Evolutionary conservation across 371 early-diverging fungal genomes (phyloP), one percentile per base, ranked within the genome.

Genomic region (Rhizopus delemar): DNA sequence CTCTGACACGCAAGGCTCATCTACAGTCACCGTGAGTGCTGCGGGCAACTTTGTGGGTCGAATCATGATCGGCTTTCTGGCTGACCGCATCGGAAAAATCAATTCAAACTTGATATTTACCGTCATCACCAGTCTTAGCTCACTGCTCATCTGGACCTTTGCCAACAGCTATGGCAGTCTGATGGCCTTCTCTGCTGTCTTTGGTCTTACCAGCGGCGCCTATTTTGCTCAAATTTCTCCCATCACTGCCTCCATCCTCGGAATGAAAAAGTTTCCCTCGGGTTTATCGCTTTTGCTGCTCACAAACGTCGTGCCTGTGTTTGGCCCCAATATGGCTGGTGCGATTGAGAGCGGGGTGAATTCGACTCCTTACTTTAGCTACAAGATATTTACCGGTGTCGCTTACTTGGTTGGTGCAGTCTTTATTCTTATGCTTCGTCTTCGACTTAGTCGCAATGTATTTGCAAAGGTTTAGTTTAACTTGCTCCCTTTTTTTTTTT

Each of bases 41-140:
- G 84, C 77, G 5, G 71, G 74, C 33, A 86, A 85, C 35, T 83
- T 81, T 31, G 51, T 82, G n/a, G 88, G 87, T 15, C 87, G 88
- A 57, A 63, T 88, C 34, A 8, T 71, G 0, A 70, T 71, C 46
- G 84, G 84, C 46, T 32, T 53, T 13, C 31, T 73, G 11, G 79
- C 72, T 22, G 85, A 84, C 62, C 56, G 57, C 3, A 55, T 82
- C 51, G 85, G 85, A 5, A 78, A 70, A 39, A 13, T 81, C 29
- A 80, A 81, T 38, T 60, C 71, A 6, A 60, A 75, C 45, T 59
- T 70, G 36, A 43, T 76, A 3, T 71, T 72, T 39, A 56, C 69
- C 9, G 28, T 65, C 7, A 56, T 80, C 12, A 54, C 73, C 12
- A 63, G 76, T 1, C n/a, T 77, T 3, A 68, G 72, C 41, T 59